A percentile compares a stretch with the other conserved stretches of the same genome.
phyloP scores from a whole-genome alignment of 371 early-diverging fungal species.

The Mortierella sp. region DNA sequence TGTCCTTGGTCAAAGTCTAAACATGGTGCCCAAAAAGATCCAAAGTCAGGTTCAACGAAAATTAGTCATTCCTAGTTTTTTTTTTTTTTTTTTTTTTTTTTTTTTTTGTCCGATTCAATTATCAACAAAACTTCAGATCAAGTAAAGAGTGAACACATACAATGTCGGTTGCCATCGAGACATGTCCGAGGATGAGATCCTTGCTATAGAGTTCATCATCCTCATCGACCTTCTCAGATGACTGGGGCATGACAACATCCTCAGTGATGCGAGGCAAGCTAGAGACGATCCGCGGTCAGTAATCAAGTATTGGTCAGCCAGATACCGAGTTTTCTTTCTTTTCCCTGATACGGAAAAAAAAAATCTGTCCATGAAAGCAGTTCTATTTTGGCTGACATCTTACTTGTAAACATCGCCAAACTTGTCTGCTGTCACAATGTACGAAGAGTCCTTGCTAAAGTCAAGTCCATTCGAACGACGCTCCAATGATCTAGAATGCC shows the following conservation, averaged over 20 bases:
- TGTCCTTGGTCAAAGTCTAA: constrained; percentile 63
- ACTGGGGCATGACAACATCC: constrained; percentile 31
- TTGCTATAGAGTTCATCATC: constrained; percentile 53
- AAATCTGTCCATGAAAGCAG: background rate
- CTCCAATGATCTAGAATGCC: constrained; percentile 62
- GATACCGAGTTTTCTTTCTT: background rate
- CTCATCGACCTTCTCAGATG: constrained; percentile 18
- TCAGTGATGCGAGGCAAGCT: constrained; percentile 50
- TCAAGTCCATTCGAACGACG: constrained; percentile 78
- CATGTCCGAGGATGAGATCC: constrained; percentile 88
- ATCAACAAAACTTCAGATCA: background rate
- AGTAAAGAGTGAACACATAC: constrained; percentile 50
- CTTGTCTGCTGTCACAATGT: constrained; percentile 89
- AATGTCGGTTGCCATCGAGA: constrained; percentile 92
- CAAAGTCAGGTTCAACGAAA: background rate
- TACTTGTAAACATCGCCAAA: constrained; percentile 94
- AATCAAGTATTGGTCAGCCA: background rate
- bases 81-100: background rate
- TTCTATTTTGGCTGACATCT: background rate
- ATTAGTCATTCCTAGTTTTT: too few species aligned
- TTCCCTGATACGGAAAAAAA: constrained; percentile 16
- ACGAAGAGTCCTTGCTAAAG: constrained; percentile 67
- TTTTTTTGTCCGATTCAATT: too few species aligned
- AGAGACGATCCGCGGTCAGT: constrained; percentile 4
- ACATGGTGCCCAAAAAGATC: background rate